These are phyloP conservation scores for Leccinum uliginosum DNA, from an alignment of 768 basidiomycete species.

Conservation along the genomic window DNA sequence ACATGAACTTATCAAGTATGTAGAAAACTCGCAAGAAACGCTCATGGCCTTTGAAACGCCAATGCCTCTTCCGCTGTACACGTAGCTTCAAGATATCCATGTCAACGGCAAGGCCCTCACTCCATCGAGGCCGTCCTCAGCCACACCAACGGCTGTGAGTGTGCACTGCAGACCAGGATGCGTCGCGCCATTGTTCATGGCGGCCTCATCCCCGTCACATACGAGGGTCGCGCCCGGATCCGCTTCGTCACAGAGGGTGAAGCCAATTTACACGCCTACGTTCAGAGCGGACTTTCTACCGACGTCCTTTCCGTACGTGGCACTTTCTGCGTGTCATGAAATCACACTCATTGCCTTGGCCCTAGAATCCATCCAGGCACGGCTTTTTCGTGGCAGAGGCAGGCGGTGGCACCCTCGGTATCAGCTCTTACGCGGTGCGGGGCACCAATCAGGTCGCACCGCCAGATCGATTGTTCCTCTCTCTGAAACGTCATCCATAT, in stretches of 20 bases:
- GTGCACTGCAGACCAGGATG: constrained; percentile 72
- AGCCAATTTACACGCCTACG: constrained; percentile 78
- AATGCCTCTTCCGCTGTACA: constrained; percentile 71
- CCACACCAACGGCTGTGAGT: constrained; percentile 83
- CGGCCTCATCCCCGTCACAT: constrained; percentile 72
- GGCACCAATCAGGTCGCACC: constrained; percentile 71
- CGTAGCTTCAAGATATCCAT: constrained; percentile 76
- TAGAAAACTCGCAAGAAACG: too few relatives aligned
- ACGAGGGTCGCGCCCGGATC: constrained; percentile 67
- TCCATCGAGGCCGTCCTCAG: constrained; percentile 72
- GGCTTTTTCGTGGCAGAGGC: constrained; percentile 80
- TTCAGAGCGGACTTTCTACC: constrained; percentile 72
- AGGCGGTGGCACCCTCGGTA: constrained; percentile 81
- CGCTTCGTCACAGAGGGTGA: constrained; percentile 82
- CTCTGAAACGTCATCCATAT: neutral
- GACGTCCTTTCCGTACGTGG: constrained; percentile 66
- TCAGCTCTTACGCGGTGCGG: constrained; percentile 74
- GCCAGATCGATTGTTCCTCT: constrained; percentile 60
- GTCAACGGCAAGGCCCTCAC: constrained; percentile 60
- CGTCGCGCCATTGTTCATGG: constrained; percentile 68
- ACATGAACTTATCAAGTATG: too few relatives aligned
- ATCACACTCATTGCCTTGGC: constrained; percentile 3
- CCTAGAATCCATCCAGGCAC: constrained; percentile 66
- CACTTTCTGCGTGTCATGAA: neutral
- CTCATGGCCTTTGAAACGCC: constrained; percentile 7